A percentile compares a stretch with the other conserved stretches of the same genome.
Evolutionary conservation across 805 yeast species (phyloP).

Genomic region (Naumovozyma dairenensis): DNA sequence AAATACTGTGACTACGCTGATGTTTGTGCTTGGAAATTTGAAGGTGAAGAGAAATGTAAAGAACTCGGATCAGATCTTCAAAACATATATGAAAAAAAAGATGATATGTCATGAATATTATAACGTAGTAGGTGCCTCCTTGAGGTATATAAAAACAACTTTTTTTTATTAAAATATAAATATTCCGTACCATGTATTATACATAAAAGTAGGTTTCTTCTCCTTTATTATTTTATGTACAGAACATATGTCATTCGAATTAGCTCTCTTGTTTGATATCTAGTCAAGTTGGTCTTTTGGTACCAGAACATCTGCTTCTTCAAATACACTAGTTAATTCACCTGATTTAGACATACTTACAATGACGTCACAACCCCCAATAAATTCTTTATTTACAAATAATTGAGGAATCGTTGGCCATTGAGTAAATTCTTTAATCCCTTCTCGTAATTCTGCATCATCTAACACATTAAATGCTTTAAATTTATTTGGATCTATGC

Average conservation of each 20-base stretch:
- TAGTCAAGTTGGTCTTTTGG: constrained; percentile 51
- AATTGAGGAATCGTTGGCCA: constrained; percentile 99
- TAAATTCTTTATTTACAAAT: constrained; percentile 79
- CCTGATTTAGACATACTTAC: constrained; percentile 86
- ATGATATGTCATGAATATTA: neutral
- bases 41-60: constrained; percentile 12
- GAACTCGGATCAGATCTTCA: constrained; percentile 10
- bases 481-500: constrained; percentile 91
- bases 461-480: constrained; percentile 96
- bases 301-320: constrained; percentile 64
- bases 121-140: too few species aligned
- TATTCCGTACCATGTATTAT: too few species aligned
- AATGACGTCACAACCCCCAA: constrained; percentile 96
- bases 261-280: neutral
- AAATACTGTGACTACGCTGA: constrained; percentile 43
- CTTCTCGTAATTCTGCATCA: constrained; percentile 87
- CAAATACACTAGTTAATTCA: constrained; percentile 79
- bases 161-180: too few species aligned
- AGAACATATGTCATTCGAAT: neutral
- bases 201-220: too few species aligned
- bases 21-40: constrained; percentile 34
- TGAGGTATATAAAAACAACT: too few species aligned
- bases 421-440: constrained; percentile 86
- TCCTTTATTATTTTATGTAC: too few species aligned
- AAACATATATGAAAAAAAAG: too few species aligned